Base-by-base conservation (phyloP, 306 rosid genomes). In the Rubus idaeus region DNA sequence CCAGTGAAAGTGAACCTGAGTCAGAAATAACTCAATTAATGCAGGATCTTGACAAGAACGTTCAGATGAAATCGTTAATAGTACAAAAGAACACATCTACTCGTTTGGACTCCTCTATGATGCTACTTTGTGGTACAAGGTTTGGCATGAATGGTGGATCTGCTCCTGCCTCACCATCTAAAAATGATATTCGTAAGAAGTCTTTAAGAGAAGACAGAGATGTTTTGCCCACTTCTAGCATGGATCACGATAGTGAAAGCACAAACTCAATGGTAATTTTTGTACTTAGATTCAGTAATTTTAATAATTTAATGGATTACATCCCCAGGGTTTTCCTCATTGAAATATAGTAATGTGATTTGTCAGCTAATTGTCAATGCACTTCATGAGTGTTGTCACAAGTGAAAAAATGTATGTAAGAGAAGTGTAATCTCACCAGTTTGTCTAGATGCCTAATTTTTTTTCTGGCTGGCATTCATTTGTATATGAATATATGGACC, bases 261-360 rank as follows among this genome's bases (percentile, higher is more conserved):
- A 30, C 77, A 18, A 74, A 74, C 35, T 60, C 69, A 63, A 81
- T 58, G 89, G 97, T 93, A 84, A 83, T 71, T 8, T 81, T 76
- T 71, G 49, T 74, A 47, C 71, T 56, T 39, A 71, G 12, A 45
- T 45, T 11, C 42, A 7, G 8, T 45, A 45, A 45, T 45, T 45
- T 45, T 45, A 45, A 9, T 8, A 45, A 45, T 7, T 45, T 1
- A 2, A 45, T 45, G 8, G 8, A 45, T 45, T 45, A 11, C 2
- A 30, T 30, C 35, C 35, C 2, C 35, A 30, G 35, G 30, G 35
- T 30, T 45, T 45, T 45, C 49, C 49, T 45, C 10, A 11, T 52
- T 52, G 57, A 16, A 17, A 14, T 16, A 17, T 52, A 52, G 21
- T 8, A 53, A 16, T 53, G 35, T 30, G 35, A 30, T 30, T 30